Evolutionary conservation across 1,284 basidiomycete genomes (phyloP).

Genomic region (Puccinia polysora): DNA sequence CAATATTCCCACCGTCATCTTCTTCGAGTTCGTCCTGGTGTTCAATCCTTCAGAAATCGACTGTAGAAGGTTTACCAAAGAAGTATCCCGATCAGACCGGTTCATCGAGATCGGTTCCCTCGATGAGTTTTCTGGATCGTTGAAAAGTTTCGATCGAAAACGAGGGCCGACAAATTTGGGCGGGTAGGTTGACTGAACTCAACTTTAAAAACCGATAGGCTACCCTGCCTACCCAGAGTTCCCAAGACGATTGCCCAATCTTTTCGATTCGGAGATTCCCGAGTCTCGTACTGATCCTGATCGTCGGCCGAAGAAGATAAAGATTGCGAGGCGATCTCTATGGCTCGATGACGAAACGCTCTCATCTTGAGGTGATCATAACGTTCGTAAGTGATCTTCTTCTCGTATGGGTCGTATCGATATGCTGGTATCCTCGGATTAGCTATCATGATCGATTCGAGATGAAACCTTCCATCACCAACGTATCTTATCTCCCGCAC

Average conservation of each 20-base stretch:
- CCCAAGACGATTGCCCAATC: conserved; percentile 92
- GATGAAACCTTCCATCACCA: conserved; percentile 95
- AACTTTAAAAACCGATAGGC: conserved; percentile 76
- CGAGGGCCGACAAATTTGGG: too few relatives aligned
- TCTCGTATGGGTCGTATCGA: conserved; percentile 97
- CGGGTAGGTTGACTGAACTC: too few relatives aligned
- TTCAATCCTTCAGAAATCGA: conserved; percentile 61
- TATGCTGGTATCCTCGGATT: conserved; percentile 95
- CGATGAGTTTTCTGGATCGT: too few relatives aligned
- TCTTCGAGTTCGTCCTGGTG: conserved; percentile 42
- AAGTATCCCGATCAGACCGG: too few relatives aligned
- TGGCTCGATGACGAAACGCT: conserved; percentile 67
- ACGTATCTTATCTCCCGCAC: conserved; percentile 66
- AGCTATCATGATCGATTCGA: conserved; percentile 98
- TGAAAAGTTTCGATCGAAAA: too few relatives aligned
- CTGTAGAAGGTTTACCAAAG: too few relatives aligned
- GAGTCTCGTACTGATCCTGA: conserved; percentile 25
- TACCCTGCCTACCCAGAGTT: conserved; percentile 91
- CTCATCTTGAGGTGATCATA: conserved; percentile 91
- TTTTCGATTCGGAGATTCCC: too few relatives aligned
- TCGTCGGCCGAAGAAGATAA: conserved; percentile 54
- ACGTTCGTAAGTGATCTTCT: conserved; percentile 86
- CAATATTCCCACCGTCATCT: conserved; percentile 77
- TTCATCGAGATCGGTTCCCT: too few relatives aligned
- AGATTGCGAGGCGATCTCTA: conserved; percentile 67